Conservation (phyloP, 176 grass and related monocot genomes). For the Triticum monococcum region DNA sequence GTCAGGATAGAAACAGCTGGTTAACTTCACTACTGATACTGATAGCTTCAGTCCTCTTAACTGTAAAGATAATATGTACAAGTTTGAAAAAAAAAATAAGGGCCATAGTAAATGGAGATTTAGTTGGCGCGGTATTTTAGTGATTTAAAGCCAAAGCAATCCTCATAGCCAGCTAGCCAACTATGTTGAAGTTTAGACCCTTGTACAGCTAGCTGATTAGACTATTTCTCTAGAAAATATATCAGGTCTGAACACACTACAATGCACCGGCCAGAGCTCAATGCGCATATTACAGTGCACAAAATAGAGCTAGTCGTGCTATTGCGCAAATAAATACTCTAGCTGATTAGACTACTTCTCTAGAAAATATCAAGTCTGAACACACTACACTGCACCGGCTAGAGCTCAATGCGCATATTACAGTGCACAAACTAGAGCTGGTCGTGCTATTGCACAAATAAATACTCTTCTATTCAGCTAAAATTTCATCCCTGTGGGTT, state of each 20-base stretch:
- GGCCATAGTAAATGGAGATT: background rate
- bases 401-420: too few species aligned
- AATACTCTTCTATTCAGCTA: background rate
- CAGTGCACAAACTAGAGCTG: background rate
- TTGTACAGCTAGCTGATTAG: background rate
- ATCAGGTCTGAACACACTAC: background rate
- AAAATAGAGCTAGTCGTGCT: background rate
- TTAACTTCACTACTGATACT: background rate
- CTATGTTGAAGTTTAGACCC: background rate
- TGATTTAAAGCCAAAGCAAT: background rate
- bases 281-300: too few species aligned
- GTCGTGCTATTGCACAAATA: background rate
- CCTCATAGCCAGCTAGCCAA: background rate
- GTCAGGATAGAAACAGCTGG: constrained; percentile 2
- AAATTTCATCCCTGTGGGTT: background rate
- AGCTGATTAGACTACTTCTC: background rate
- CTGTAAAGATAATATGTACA: background rate
- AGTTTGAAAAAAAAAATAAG: background rate
- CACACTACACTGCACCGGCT: background rate
- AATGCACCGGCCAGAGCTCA: background rate
- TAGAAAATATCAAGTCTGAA: background rate
- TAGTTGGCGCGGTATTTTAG: background rate
- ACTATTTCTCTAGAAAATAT: background rate
- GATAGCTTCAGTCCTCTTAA: background rate
- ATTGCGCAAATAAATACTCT: background rate